Evolutionary conservation across 78 protist species (phyloP).

Genomic region (Dictyostelium capitatum): DNA sequence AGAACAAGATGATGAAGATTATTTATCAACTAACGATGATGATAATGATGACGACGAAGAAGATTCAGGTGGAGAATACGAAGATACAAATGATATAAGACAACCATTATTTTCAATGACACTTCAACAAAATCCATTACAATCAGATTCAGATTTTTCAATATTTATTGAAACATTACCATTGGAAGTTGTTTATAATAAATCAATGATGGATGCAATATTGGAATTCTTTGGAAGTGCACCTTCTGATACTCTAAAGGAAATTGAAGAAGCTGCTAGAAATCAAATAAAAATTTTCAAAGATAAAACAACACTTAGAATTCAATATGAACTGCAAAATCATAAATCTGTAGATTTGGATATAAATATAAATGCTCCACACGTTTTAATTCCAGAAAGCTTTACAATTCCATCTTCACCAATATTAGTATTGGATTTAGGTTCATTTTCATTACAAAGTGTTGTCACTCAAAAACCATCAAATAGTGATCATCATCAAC

Average conservation of each 20-base stretch:
- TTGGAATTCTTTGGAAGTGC: slow-evolving; percentile 78
- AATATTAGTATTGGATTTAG: slow-evolving; percentile 60
- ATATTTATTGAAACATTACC: slow-evolving; percentile 65
- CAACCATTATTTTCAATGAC: slow-evolving; percentile 74
- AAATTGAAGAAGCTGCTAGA: slow-evolving; percentile 78
- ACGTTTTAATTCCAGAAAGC: slow-evolving; percentile 58
- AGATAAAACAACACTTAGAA: slow-evolving; percentile 66
- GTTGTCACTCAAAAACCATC: neutral
- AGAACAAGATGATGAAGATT: neutral
- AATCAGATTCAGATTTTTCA: slow-evolving; percentile 53
- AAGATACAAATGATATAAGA: slow-evolving; percentile 12
- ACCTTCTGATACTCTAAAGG: slow-evolving; percentile 62
- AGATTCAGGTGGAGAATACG: slow-evolving; percentile 18
- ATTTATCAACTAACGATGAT: neutral
- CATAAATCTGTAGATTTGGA: slow-evolving; percentile 74
- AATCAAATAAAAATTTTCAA: slow-evolving; percentile 75
- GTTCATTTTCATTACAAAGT: slow-evolving; percentile 58
- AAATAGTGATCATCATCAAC: too few relatives aligned
- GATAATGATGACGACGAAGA: neutral
- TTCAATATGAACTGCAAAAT: slow-evolving; percentile 71
- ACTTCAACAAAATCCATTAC: slow-evolving; percentile 66
- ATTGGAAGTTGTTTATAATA: slow-evolving; percentile 59
- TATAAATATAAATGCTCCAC: slow-evolving; percentile 76
- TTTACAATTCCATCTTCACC: slow-evolving; percentile 36
- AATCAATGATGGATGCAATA: slow-evolving; percentile 52